Evolutionary conservation across 768 basidiomycete species (phyloP), one percentile per base, ranked within the genome.

Genomic region (Boletus eberwhitei): DNA sequence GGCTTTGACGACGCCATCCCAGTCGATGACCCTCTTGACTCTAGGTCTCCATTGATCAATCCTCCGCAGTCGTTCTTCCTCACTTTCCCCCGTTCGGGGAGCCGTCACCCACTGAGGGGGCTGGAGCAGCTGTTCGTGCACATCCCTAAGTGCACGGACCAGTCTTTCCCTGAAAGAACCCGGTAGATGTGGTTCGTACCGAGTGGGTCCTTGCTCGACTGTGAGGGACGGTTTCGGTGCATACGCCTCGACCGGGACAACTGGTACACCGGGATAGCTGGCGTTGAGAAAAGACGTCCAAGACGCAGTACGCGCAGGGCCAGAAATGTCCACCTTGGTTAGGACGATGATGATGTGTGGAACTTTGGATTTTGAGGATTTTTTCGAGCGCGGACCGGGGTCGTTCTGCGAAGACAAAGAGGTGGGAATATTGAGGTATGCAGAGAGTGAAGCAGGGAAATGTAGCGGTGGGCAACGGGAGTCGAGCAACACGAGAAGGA

Each of bases 401-500:
- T 53, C 43, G 14, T 36, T 12, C 14, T 43, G 52, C 6, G 31
- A 43, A 16, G 32, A 42, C 19, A 49, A 36, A 21, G 54, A 26
- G 35, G 56, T 52, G 22, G 59, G 53, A 2, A 68, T 51, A 8
- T 52, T 19, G 35, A 97, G 80, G 72, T 90, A 88, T 5, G 74
- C 57, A 16, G 81, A 72, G 38, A 98, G 81, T 0, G 93, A 91
- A 1, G 87, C 80, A 1, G 94, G 93, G 62, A 85, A 87, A 70
- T 97, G 95, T 3, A 97, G 72, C 0, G 85, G 80, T 0, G 96
- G 94, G 65, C 91, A 94, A 38, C 96, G 87, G 16, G 90, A 88
- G 70, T 97, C 95, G 34, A 96, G 78, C 40, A 98, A 81, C 47
- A 96, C 79, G 46, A 97, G 82, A 19, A 98, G 76, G 59, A 98